Base-by-base conservation (phyloP, 2,329 filamentous ascomycete genomes). In the Taxawa tesnikishii region DNA sequence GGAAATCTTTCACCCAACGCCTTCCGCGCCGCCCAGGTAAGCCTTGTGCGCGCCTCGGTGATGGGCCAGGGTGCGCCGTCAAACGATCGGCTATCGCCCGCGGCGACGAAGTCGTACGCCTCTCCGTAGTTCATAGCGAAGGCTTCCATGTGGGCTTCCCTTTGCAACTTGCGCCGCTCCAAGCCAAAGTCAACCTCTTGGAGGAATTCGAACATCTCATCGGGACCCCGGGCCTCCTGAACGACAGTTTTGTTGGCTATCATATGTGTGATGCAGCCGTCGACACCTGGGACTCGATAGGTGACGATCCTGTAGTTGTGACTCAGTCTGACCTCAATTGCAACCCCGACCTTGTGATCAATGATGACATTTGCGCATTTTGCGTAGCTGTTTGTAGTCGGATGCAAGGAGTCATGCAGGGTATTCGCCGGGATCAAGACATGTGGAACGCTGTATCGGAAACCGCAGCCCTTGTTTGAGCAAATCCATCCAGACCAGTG, bases 401-500 rank as follows among this genome's bases (percentile, higher is more conserved):
- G n/a, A n/a, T n/a, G n/a, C n/a, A n/a, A n/a, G n/a, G n/a, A n/a
- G n/a, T n/a, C n/a, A n/a, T n/a, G n/a, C n/a, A n/a, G n/a, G n/a
- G n/a, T n/a, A n/a, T n/a, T n/a, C n/a, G n/a, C n/a, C n/a, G n/a
- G n/a, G n/a, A n/a, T n/a, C n/a, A n/a, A n/a, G n/a, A n/a, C n/a
- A n/a, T n/a, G n/a, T n/a, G n/a, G n/a, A n/a, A n/a, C n/a, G n/a
- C n/a, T 38, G 23, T 65, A 54, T 8, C 45, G 47, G 29, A 66
- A 79, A 2, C 47, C 49, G 42, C 75, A 82, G 1, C 42, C 43
- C 0, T 41, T 39, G 10, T 63, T 69, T 26, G 65, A 58, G 38
- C 79, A 85, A 15, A 57, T 51, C 77, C 76, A 83, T 1, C 65
- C 62, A 4, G 53, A 55, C 75, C 78, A 85, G 15, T 63, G 52